Percentiles rank a stretch among this genome's conserved stretches.
phyloP scores from a whole-genome alignment of 176 grass and related monocot species.

The Ananas comosus region DNA sequence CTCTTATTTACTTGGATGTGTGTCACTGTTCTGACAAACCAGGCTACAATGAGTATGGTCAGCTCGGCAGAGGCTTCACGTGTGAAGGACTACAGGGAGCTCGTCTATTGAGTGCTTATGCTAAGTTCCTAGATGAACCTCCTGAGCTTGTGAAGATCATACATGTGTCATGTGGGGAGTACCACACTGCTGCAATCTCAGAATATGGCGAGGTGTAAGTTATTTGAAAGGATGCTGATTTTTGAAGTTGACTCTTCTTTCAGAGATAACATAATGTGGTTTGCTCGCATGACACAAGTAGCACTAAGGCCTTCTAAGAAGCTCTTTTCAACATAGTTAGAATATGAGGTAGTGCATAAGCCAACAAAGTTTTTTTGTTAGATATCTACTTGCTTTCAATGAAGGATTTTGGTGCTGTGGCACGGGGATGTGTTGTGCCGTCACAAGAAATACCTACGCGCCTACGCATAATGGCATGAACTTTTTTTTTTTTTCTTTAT shows the following conservation, averaged over 20 bases:
- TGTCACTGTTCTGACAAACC: slow-evolving; percentile 55
- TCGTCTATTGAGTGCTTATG: slow-evolving; percentile 70
- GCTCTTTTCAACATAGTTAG: neutral
- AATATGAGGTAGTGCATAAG: neutral
- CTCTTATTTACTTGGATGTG: slow-evolving; percentile 17
- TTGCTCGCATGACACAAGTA: slow-evolving; percentile 30
- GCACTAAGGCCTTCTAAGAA: slow-evolving; percentile 18
- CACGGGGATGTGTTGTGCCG: too few species aligned
- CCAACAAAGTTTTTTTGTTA: neutral
- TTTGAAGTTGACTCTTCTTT: slow-evolving; percentile 28
- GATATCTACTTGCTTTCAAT: neutral
- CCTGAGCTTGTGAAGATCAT: slow-evolving; percentile 80
- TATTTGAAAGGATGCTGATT: slow-evolving; percentile 42
- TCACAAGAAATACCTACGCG: too few species aligned
- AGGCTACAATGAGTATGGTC: slow-evolving; percentile 99
- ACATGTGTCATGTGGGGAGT: slow-evolving; percentile 88
- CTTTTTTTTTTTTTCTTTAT: too few species aligned
- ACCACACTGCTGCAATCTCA: slow-evolving; percentile 90
- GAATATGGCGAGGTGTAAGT: slow-evolving; percentile 95
- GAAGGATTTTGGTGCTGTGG: too few species aligned
- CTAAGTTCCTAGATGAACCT: slow-evolving; percentile 86
- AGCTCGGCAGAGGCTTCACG: slow-evolving; percentile 94
- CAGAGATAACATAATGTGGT: slow-evolving; percentile 31
- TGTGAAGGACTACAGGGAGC: slow-evolving; percentile 89
- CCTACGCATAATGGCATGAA: too few species aligned